phyloP scores from a whole-genome alignment of 495 filamentous ascomycete species.

The Platismatia glauca region DNA sequence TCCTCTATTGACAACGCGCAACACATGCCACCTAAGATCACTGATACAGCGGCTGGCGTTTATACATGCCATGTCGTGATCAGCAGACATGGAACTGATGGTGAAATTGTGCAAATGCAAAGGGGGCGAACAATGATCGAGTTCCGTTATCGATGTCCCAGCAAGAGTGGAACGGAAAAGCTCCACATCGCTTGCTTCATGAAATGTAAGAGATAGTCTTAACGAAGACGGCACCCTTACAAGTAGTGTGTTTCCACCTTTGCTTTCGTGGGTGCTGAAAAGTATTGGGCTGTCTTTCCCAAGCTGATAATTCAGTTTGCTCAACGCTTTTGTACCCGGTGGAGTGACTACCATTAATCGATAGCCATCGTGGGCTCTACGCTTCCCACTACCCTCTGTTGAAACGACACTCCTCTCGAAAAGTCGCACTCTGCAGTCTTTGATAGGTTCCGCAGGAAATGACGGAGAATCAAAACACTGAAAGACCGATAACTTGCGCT shows the following conservation, averaged over 20 bases:
- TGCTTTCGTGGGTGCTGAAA: conserved; percentile 62
- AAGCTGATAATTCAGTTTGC: conserved; percentile 58
- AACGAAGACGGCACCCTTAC: conserved; percentile 9
- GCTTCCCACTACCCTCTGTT: conserved; percentile 56
- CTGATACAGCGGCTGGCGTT: not conserved
- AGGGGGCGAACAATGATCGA: conserved; percentile 2
- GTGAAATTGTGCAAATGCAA: conserved; percentile 4
- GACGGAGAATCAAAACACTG: conserved; percentile 65
- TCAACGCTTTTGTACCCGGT: conserved; percentile 63
- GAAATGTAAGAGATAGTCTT: conserved; percentile 43
- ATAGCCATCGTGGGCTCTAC: conserved; percentile 64
- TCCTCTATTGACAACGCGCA: conserved; percentile 35
- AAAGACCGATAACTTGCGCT: conserved; percentile 55
- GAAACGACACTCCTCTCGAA: conserved; percentile 60
- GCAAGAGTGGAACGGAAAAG: conserved; percentile 54
- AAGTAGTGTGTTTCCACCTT: conserved; percentile 41
- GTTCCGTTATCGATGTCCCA: conserved; percentile 11
- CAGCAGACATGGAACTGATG: not conserved
- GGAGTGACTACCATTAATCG: conserved; percentile 66
- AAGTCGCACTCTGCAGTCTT: conserved; percentile 56
- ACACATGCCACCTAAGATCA: conserved; percentile 12
- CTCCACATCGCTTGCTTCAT: conserved; percentile 56
- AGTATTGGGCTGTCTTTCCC: conserved; percentile 53
- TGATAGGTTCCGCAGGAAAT: conserved; percentile 65
- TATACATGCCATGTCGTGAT: not conserved